Percentiles rank a stretch among this genome's conserved stretches.
These are phyloP conservation scores for Puccinia novopanici DNA, from an alignment of 1,284 basidiomycete genomes.

Conservation along the genomic window DNA sequence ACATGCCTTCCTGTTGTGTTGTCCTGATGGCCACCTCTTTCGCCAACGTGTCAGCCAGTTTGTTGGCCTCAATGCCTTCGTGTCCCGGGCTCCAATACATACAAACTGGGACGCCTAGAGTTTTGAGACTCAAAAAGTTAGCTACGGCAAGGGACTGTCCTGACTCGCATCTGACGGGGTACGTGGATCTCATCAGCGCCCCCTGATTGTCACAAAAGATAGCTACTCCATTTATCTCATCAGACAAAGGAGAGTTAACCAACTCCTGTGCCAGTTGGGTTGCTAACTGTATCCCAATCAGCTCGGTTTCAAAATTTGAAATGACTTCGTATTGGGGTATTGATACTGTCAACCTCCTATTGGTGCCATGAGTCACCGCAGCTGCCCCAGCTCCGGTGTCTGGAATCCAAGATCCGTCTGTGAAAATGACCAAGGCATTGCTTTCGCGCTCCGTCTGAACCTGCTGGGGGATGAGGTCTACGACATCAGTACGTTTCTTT, in stretches of 20 bases:
- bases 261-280: neutral
- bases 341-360: too few species aligned
- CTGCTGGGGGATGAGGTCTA: neutral
- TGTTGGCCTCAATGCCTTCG: too few species aligned
- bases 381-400: neutral
- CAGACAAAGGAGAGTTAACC: neutral
- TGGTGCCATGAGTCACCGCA: neutral
- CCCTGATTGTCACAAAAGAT: slow-evolving; percentile 7
- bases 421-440: neutral
- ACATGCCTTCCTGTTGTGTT: too few species aligned
- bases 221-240: neutral
- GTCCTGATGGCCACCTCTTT: too few species aligned
- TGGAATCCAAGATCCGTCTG: neutral
- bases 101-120: too few species aligned
- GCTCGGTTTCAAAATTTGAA: neutral
- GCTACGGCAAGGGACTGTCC: too few species aligned
- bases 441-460: neutral
- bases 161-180: too few species aligned
- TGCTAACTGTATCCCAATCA: neutral
- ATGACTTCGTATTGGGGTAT: too few species aligned
- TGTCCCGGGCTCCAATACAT: too few species aligned
- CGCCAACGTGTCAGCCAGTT: too few species aligned
- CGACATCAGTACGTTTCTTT: too few species aligned
- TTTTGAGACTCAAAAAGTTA: too few species aligned
- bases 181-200: neutral